phyloP scores from a whole-genome alignment of 352 stramenopile genomes.

The Pythium periplocum region DNA sequence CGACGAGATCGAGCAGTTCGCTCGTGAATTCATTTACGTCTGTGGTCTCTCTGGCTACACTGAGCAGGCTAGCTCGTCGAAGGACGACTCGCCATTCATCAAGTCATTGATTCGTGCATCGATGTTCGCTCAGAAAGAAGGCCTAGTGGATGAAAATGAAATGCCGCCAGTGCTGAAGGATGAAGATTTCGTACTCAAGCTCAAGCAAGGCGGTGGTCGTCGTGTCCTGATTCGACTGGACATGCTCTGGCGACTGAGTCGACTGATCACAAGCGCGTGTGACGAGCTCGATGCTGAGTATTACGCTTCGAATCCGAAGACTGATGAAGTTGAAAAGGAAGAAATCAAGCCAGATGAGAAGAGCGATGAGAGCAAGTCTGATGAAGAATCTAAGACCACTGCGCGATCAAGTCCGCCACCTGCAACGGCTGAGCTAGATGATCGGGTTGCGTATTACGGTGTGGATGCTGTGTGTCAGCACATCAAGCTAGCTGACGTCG shows the following conservation, averaged over 20 bases:
- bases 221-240: constrained; percentile 81
- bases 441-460: constrained; percentile 63
- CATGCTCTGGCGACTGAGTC: constrained; percentile 76
- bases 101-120: constrained; percentile 74
- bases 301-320: constrained; percentile 6
- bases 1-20: constrained; percentile 81
- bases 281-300: constrained; percentile 59
- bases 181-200: constrained; percentile 84
- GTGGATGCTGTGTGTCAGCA: constrained; percentile 54
- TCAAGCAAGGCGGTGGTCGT: constrained; percentile 80
- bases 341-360: constrained; percentile 14
- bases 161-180: constrained; percentile 75
- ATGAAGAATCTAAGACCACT: background rate
- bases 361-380: constrained; percentile 1
- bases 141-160: constrained; percentile 70
- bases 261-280: constrained; percentile 50
- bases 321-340: constrained; percentile 12
- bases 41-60: constrained; percentile 62
- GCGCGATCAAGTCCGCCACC: constrained; percentile 15
- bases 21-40: constrained; percentile 83
- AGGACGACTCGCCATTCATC: constrained; percentile 80
- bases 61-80: constrained; percentile 45
- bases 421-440: constrained; percentile 55
- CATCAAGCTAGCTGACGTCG: constrained; percentile 60
- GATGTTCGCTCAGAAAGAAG: constrained; percentile 54